Evolutionary conservation across 441 rosid species (phyloP).

Genomic region (Eutrema salsugineum): DNA sequence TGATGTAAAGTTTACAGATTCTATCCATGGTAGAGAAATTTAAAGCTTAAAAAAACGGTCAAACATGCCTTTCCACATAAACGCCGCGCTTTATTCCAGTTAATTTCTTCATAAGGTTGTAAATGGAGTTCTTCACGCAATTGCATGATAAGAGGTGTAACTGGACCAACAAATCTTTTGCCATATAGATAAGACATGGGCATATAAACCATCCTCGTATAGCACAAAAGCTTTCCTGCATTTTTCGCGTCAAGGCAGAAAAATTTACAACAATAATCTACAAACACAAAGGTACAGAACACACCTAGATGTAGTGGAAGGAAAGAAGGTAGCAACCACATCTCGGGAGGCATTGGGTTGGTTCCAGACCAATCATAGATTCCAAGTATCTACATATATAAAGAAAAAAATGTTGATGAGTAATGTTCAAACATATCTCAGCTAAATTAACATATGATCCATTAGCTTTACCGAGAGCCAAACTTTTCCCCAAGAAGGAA

Average conservation of each 20-base stretch:
- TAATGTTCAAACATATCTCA: background rate
- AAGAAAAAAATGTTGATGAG: background rate
- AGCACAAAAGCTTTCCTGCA: slow-evolving; percentile 44
- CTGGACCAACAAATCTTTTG: slow-evolving; percentile 45
- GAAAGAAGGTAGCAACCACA: slow-evolving; percentile 53
- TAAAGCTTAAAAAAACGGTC: background rate
- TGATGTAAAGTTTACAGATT: background rate
- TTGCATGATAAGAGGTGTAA: slow-evolving; percentile 35
- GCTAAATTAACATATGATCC: background rate
- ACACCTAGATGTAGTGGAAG: slow-evolving; percentile 57
- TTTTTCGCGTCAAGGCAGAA: background rate
- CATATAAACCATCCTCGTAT: slow-evolving; percentile 49
- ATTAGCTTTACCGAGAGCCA: slow-evolving; percentile 12
- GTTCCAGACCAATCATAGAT: slow-evolving; percentile 71
- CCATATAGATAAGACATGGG: slow-evolving; percentile 56
- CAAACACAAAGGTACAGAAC: background rate
- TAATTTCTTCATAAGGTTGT: slow-evolving; percentile 39
- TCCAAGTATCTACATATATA: slow-evolving; percentile 50
- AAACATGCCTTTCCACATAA: slow-evolving; percentile 37
- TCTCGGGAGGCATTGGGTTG: slow-evolving; percentile 72
- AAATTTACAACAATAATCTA: background rate
- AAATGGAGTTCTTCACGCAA: slow-evolving; percentile 47
- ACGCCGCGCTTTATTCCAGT: slow-evolving; percentile 45
- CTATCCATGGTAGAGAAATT: background rate
- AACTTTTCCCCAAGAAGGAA: slow-evolving; percentile 19